phyloP scores from a whole-genome alignment of 1,284 basidiomycete species.

The Sanghuangporus weigelae region DNA sequence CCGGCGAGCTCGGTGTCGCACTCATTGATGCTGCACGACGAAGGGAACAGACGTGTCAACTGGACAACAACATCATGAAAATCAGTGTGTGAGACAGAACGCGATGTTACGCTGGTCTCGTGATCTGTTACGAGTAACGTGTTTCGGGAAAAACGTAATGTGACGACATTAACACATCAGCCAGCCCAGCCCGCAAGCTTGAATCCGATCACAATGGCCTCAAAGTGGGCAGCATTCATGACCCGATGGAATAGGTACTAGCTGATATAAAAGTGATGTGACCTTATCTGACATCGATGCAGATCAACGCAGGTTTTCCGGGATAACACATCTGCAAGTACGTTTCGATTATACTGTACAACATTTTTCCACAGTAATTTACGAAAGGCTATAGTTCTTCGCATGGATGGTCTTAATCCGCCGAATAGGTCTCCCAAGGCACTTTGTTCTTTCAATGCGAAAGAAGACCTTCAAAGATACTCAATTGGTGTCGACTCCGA shows the following conservation, averaged over 20 bases:
- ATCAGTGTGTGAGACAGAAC: constrained; percentile 1
- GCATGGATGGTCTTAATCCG: constrained; percentile 67
- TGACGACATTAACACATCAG: not conserved
- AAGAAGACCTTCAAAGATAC: constrained; percentile 52
- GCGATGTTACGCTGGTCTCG: constrained; percentile 3
- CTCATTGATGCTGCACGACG: not conserved
- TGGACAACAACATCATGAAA: not conserved
- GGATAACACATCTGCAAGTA: constrained; percentile 14
- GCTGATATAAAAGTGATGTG: not conserved
- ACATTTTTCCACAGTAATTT: not conserved
- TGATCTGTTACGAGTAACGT: not conserved
- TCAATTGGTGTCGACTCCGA: constrained; percentile 80
- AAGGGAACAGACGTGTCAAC: not conserved
- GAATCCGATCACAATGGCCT: constrained; percentile 3
- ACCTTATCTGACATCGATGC: not conserved
- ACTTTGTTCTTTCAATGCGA: constrained; percentile 58
- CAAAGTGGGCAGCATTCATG: constrained; percentile 12
- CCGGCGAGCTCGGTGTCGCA: constrained; percentile 6
- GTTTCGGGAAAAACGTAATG: not conserved
- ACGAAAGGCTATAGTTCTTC: constrained; percentile 42
- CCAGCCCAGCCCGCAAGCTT: not conserved
- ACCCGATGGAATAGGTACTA: constrained; percentile 11
- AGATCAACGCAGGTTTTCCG: constrained; percentile 8
- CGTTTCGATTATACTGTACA: not conserved
- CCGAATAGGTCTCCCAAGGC: constrained; percentile 53